A percentile compares a stretch with the other conserved stretches of the same genome.
Evolutionary conservation across 1,139 yeast species (phyloP).

Genomic region (Pichia sp.): DNA sequence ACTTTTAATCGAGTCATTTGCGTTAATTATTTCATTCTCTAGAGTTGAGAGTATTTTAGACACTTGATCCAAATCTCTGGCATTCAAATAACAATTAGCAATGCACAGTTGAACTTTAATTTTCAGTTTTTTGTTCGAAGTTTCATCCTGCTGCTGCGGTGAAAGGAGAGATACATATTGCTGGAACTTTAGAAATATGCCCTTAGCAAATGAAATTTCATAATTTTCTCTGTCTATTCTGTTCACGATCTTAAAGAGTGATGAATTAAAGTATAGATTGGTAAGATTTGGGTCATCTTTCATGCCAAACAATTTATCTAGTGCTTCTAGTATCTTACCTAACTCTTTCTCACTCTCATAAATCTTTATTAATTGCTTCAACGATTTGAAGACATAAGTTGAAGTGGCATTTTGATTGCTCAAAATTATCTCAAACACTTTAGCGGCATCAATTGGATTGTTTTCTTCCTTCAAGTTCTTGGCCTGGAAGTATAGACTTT

Average conservation of each 20-base stretch:
- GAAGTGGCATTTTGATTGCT: conserved; percentile 24
- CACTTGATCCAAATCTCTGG: conserved; percentile 37
- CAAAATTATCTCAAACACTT: conserved; percentile 38
- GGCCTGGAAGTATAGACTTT: conserved; percentile 31
- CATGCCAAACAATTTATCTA: conserved; percentile 31
- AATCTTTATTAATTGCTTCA: conserved; percentile 63
- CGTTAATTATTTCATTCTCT: conserved; percentile 36
- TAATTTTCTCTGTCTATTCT: conserved; percentile 34
- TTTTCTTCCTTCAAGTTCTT: conserved; percentile 45
- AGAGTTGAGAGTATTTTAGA: conserved; percentile 39
- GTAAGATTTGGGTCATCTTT: conserved; percentile 30
- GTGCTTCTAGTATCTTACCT: conserved; percentile 35
- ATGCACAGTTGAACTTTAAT: conserved; percentile 51
- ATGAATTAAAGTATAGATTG: conserved; percentile 55
- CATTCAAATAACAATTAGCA: conserved; percentile 45
- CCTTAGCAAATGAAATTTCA: background rate
- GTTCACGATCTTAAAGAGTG: conserved; percentile 52
- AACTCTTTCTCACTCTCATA: conserved; percentile 36
- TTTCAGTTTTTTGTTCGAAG: conserved; percentile 51
- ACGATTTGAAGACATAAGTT: conserved; percentile 54
- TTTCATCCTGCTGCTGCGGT: background rate
- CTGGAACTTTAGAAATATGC: background rate
- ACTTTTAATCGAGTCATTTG: conserved; percentile 42
- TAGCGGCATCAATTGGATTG: conserved; percentile 45
- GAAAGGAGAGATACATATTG: background rate